These are phyloP conservation scores for Talaromyces trachyspermus DNA, from an alignment of 495 filamentous ascomycete genomes.

Conservation along the genomic window DNA sequence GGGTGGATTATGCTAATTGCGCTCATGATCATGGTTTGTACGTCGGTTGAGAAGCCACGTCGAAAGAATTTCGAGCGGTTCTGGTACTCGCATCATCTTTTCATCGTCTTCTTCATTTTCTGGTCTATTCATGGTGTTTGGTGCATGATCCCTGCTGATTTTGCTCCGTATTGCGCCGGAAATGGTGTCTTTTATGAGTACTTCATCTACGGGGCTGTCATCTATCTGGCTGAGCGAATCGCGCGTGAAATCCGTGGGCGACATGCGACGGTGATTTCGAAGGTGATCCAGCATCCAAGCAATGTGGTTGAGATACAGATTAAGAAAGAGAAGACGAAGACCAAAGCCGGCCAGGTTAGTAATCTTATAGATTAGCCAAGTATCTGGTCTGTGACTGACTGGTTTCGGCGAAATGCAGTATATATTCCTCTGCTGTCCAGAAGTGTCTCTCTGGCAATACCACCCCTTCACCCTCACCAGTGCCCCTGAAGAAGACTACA, in stretches of 20 bases:
- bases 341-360: slow-evolving; percentile 60
- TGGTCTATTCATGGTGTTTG: slow-evolving; percentile 75
- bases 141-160: slow-evolving; percentile 75
- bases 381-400: no score
- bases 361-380: no score
- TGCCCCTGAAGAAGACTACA: slow-evolving; percentile 75
- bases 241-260: slow-evolving; percentile 62
- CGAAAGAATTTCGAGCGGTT: slow-evolving; percentile 71
- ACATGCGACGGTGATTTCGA: slow-evolving; percentile 72
- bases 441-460: slow-evolving; percentile 73
- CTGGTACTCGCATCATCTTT: slow-evolving; percentile 75
- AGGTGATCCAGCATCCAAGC: slow-evolving; percentile 77
- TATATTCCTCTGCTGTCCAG: slow-evolving; percentile 75
- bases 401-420: no score
- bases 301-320: slow-evolving; percentile 81
- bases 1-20: slow-evolving; percentile 70
- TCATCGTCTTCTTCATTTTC: slow-evolving; percentile 73
- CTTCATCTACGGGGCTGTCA: slow-evolving; percentile 68
- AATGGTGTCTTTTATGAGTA: slow-evolving; percentile 75
- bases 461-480: slow-evolving; percentile 74
- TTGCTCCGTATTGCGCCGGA: slow-evolving; percentile 59
- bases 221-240: slow-evolving; percentile 63
- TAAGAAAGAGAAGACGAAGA: slow-evolving; percentile 72
- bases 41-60: slow-evolving; percentile 60
- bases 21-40: slow-evolving; percentile 59